Evolutionary conservation across 495 filamentous ascomycete genomes (phyloP), one percentile per base, ranked within the genome.

Genomic region (Xylaria longipes): DNA sequence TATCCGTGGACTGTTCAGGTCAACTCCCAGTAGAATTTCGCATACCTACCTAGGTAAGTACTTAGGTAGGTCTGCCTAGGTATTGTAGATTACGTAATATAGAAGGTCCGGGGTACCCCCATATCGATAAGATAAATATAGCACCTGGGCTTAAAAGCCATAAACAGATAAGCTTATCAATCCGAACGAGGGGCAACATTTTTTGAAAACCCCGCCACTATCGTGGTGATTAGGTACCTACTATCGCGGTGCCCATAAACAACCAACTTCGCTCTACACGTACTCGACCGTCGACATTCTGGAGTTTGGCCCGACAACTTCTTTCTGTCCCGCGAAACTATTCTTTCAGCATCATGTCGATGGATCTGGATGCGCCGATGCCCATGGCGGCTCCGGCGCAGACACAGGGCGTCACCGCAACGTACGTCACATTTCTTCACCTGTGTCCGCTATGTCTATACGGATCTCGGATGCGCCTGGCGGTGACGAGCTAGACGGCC

Each of bases 351-450:
- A 74, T n/a, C 7, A 79, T 79, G 78, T 78, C 78, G 71, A 79
- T 78, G 76, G 78, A 79, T 41, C 3, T 77, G 60, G 78, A 79
- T 29, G 70, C 56, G 25, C 77, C 77, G 35, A 75, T 79, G 41
- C 76, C 77, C 20, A 71, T 79, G 29, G 77, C 75, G 66, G 75
- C 77, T 22, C 70, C 72, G 63, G 72, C 74, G 50, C 70, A 60
- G 6, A 43, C 68, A 6, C 43, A 45, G 15, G 63, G 14, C 39
- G 48, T 62, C 22, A 54, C 72, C 33, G 75, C 77, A 22, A 79
- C 77, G 70, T 72, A 72, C 39, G 70, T 72, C 45, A 12, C 56
- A 8, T 17, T 39, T 50, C 37, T 66, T 43, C 27, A 45, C 27
- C 57, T 31, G 45, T 9, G 54, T 3, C 31, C 41, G 5, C 39